Evolutionary conservation across 2,329 filamentous ascomycete genomes (phyloP).

Genomic region (Trichoderma aggressivum): DNA sequence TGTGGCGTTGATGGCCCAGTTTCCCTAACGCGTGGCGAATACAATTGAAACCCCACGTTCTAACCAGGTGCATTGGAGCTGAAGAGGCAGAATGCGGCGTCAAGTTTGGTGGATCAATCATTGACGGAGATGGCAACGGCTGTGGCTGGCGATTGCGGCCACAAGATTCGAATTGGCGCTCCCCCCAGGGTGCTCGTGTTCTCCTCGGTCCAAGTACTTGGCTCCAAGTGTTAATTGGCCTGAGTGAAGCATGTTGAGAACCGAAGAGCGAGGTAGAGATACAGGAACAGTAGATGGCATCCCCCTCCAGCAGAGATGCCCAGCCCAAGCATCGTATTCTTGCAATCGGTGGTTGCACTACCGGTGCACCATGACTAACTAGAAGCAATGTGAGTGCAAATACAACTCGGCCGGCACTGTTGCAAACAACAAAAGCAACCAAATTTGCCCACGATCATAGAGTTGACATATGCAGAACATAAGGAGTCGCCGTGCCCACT

Average conservation of each 20-base stretch:
- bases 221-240: neutral
- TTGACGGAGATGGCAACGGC: neutral
- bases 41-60: neutral
- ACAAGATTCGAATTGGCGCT: neutral
- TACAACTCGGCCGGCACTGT: neutral
- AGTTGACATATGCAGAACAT: neutral
- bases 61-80: neutral
- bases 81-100: neutral
- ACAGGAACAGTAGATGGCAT: neutral
- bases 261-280: neutral
- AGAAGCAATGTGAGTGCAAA: neutral
- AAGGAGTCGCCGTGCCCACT: neutral
- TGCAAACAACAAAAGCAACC: neutral
- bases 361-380: neutral
- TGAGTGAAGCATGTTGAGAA: neutral
- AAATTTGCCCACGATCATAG: neutral
- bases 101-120: neutral
- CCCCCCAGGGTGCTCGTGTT: neutral
- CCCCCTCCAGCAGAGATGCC: neutral
- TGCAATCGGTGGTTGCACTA: neutral
- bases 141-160: neutral
- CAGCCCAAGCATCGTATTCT: neutral
- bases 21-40: neutral
- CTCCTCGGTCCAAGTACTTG: neutral
- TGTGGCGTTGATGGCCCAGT: neutral